These are phyloP conservation scores for Mortierella sp. DNA, from an alignment of 371 early-diverging fungal species.

Conservation along the genomic window DNA sequence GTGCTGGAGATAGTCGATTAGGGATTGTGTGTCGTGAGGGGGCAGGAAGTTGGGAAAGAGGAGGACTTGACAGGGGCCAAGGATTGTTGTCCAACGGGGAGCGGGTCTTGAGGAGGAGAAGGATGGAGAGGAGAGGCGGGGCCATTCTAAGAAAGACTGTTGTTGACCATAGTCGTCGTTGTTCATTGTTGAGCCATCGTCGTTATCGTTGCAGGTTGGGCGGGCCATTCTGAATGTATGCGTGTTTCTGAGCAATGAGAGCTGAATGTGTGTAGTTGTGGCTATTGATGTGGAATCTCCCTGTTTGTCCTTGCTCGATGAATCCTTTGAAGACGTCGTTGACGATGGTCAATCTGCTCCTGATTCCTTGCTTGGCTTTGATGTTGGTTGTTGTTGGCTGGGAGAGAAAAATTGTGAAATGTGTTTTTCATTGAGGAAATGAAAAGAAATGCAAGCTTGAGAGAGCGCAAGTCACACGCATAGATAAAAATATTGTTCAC, in stretches of 20 bases:
- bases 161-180: neutral
- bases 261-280: neutral
- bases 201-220: neutral
- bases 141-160: conserved; percentile 19
- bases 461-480: neutral
- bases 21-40: conserved; percentile 60
- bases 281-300: neutral
- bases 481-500: neutral
- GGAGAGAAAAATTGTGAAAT: neutral
- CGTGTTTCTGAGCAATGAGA: neutral
- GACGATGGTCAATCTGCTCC: neutral
- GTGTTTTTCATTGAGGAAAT: too few relatives aligned
- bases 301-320: neutral
- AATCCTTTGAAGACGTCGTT: neutral
- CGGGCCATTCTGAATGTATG: neutral
- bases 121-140: conserved; percentile 45
- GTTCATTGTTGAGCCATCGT: neutral
- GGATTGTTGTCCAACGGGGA: conserved; percentile 47
- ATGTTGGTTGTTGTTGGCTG: neutral
- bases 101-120: conserved; percentile 34
- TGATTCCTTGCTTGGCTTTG: neutral
- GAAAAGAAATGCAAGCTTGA: too few relatives aligned
- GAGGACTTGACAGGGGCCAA: conserved; percentile 66
- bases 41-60: conserved; percentile 64
- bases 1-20: conserved; percentile 63